Evolutionary conservation across 2,329 filamentous ascomycete species (phyloP).

Genomic region (Periconia macrospinosa): DNA sequence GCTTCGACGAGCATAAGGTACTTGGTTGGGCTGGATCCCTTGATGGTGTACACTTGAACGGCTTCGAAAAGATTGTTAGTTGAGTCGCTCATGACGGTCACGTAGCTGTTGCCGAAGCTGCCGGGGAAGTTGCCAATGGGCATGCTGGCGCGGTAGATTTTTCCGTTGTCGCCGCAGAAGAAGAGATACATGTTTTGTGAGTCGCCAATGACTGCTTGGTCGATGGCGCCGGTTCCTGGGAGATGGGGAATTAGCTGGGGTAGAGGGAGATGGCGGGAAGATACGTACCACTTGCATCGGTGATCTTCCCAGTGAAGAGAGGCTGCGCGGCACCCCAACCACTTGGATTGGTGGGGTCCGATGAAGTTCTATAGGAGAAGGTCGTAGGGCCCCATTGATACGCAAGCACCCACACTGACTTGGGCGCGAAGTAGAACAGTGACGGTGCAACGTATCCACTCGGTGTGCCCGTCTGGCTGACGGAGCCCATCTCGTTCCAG

Average conservation of each 20-base stretch:
- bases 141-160: constrained; percentile 67
- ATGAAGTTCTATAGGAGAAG: constrained; percentile 64
- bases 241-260: background rate
- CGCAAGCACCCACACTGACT: constrained; percentile 65
- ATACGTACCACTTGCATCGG: constrained; percentile 37
- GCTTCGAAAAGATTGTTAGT: constrained; percentile 65
- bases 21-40: constrained; percentile 48
- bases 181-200: constrained; percentile 66
- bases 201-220: constrained; percentile 67
- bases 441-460: constrained; percentile 59
- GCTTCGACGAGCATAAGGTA: constrained; percentile 72
- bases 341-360: constrained; percentile 59
- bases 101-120: constrained; percentile 57
- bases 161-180: constrained; percentile 68
- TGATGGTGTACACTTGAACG: constrained; percentile 65
- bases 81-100: constrained; percentile 56
- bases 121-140: constrained; percentile 64
- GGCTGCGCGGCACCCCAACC: constrained; percentile 58
- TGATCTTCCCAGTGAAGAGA: constrained; percentile 60
- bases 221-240: constrained; percentile 57
- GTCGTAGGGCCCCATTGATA: constrained; percentile 64
- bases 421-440: constrained; percentile 65
- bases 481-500: constrained; percentile 56
- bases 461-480: constrained; percentile 57
- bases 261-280: too few relatives aligned